Percentiles rank a stretch among this genome's conserved stretches.
phyloP scores from a whole-genome alignment of 2,329 filamentous ascomycete species.

The Penicillium sp. region DNA sequence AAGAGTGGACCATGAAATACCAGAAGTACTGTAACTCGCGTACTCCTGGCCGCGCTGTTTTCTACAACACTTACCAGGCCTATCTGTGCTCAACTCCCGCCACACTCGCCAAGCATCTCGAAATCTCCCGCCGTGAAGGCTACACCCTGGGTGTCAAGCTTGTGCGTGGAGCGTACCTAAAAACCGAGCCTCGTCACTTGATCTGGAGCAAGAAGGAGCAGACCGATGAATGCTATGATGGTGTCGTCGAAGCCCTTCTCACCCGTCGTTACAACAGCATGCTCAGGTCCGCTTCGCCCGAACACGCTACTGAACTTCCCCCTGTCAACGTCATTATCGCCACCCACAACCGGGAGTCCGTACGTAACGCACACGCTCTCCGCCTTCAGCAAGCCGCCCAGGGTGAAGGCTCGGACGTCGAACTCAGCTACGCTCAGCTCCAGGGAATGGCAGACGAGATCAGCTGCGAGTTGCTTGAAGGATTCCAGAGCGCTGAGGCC shows the following conservation, averaged over 20 bases:
- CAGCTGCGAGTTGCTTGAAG: slow-evolving; percentile 63
- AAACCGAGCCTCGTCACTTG: slow-evolving; percentile 51
- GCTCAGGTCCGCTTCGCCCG: slow-evolving; percentile 53
- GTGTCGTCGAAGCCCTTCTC: slow-evolving; percentile 59
- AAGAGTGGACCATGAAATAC: slow-evolving; percentile 58
- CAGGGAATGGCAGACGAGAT: slow-evolving; percentile 97
- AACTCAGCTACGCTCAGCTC: slow-evolving; percentile 74
- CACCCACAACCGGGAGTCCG: slow-evolving; percentile 62
- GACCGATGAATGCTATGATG: slow-evolving; percentile 60
- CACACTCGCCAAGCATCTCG: slow-evolving; percentile 53
- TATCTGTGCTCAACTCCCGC: slow-evolving; percentile 56
- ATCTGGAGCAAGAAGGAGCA: slow-evolving; percentile 55
- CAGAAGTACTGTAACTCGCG: slow-evolving; percentile 58
- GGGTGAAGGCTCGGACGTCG: slow-evolving; percentile 47
- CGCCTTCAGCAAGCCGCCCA: slow-evolving; percentile 51
- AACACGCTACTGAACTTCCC: slow-evolving; percentile 42
- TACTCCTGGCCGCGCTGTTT: slow-evolving; percentile 55
- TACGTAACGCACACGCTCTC: slow-evolving; percentile 56
- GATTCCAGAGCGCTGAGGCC: slow-evolving; percentile 35
- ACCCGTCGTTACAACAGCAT: slow-evolving; percentile 62
- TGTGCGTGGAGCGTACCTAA: slow-evolving; percentile 59
- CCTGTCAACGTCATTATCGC: slow-evolving; percentile 61
- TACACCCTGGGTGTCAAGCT: slow-evolving; percentile 59
- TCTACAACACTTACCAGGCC: slow-evolving; percentile 59
- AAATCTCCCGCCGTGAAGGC: slow-evolving; percentile 51